phyloP scores from a whole-genome alignment of 2,329 filamentous ascomycete genomes.

The Phymatotrichopsis omnivora region DNA sequence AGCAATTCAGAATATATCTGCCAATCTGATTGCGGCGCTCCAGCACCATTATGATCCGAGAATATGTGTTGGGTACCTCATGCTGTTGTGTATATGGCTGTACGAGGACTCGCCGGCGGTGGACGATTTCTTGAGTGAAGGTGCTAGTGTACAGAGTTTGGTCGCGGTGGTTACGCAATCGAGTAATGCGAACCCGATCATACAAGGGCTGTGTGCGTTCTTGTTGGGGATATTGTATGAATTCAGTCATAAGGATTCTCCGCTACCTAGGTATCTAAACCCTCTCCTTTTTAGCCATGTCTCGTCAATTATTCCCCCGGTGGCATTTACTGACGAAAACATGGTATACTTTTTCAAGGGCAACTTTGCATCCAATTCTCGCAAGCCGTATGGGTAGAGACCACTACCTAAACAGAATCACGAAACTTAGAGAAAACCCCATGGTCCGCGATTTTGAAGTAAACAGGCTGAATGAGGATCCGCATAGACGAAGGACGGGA shows the following conservation, averaged over 20 bases:
- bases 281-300: neutral
- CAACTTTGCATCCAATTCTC: conserved; percentile 69
- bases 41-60: conserved; percentile 67
- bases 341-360: conserved; percentile 37
- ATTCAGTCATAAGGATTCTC: conserved; percentile 95
- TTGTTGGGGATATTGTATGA: conserved; percentile 86
- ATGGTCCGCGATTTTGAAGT: conserved; percentile 85
- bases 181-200: conserved; percentile 51
- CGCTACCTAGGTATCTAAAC: conserved; percentile 51
- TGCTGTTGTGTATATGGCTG: conserved; percentile 79
- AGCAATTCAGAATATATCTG: conserved; percentile 76
- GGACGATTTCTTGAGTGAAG: conserved; percentile 85
- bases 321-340: neutral
- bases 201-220: conserved; percentile 74
- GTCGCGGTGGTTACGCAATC: conserved; percentile 62
- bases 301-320: neutral
- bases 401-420: conserved; percentile 73
- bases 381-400: conserved; percentile 70
- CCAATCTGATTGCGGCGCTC: conserved; percentile 72
- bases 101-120: conserved; percentile 88
- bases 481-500: conserved; percentile 36
- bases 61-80: conserved; percentile 73
- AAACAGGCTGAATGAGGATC: conserved; percentile 23
- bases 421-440: conserved; percentile 64
- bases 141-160: conserved; percentile 79